phyloP scores from a whole-genome alignment of 768 basidiomycete species.

The Polyporus arcularius region DNA sequence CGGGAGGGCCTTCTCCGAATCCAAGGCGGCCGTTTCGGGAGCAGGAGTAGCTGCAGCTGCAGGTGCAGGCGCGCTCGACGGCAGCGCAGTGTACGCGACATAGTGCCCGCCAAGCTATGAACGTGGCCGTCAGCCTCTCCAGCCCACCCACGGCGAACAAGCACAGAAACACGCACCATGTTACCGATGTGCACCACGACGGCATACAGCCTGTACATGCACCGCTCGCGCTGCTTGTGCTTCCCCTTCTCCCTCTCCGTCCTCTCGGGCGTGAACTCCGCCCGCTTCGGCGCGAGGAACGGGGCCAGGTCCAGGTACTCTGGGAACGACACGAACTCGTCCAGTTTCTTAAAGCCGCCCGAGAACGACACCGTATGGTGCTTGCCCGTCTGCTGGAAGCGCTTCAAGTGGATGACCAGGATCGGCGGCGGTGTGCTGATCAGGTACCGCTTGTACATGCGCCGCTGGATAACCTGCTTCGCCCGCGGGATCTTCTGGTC shows the following conservation, averaged over 20 bases:
- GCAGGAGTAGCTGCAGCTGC: constrained; percentile 1
- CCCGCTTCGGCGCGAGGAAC: constrained; percentile 80
- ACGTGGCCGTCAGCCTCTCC: background rate
- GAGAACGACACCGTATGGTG: constrained; percentile 62
- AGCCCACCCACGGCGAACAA: background rate
- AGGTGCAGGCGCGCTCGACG: constrained; percentile 28
- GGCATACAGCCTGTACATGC: constrained; percentile 73
- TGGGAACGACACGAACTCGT: constrained; percentile 90
- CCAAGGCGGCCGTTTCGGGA: background rate
- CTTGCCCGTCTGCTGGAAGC: constrained; percentile 86
- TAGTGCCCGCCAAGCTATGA: constrained; percentile 85
- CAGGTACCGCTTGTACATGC: constrained; percentile 94
- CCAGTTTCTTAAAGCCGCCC: constrained; percentile 82
- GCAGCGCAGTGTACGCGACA: constrained; percentile 80
- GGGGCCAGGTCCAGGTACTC: constrained; percentile 83
- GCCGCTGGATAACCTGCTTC: constrained; percentile 71
- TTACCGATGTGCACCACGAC: constrained; percentile 87
- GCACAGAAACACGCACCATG: constrained; percentile 56
- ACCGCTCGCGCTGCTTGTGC: constrained; percentile 34
- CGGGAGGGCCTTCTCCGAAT: constrained; percentile 1
- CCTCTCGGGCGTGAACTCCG: constrained; percentile 56
- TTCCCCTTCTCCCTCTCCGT: constrained; percentile 20
- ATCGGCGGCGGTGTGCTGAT: constrained; percentile 84
- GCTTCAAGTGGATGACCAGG: constrained; percentile 89
- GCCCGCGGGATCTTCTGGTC: constrained; percentile 35